Evolutionary conservation across 2,329 filamentous ascomycete genomes (phyloP), one percentile per base, ranked within the genome.

Genomic region (Aspergillus persii): DNA sequence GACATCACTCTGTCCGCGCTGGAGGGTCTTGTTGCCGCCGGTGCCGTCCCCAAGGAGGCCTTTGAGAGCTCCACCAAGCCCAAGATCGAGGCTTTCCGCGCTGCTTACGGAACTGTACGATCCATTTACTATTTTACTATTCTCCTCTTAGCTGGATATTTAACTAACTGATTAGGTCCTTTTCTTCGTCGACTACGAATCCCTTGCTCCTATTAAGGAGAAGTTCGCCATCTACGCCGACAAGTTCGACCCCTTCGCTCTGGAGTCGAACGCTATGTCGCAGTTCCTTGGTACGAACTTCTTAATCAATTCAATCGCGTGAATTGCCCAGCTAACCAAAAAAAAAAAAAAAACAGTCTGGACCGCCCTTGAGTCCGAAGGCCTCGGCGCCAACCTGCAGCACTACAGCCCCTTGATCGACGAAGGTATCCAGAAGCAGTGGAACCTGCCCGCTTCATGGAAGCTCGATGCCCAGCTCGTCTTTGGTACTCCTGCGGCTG

Each of bases 351-450:
- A 23, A 1, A 23, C 30, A 67, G 73, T 91, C 65, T 96, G 92
- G 92, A 87, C 87, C 36, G 89, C 89, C 1, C 85, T 96, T 56
- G 88, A 92, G 80, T 83, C 88, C 62, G 91, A 95, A 77, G 92
- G 92, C 39, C 83, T 95, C 56, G 92, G 92, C 63, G 89, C 88
- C 76, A 96, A 93, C 82, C 84, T 96, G 50, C 92, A 96, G 84
- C 92, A 96, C 81, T 96, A 96, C 84, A 94, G 91, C 84, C 91
- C 91, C 27, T 76, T 96, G 62, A 85, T 96, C 66, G 89, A 96
- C 77, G 83, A 83, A 68, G 86, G 88, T 80, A 86, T 92, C 54
- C 77, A 83, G 53, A 80, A 79, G 64, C 80, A 85, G 66, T 96
- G 90, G 90, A 82, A 83, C 60, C 67, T 95, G 18, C 89, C 90